Percentiles rank a stretch among this genome's conserved stretches.
Evolutionary conservation across 2,329 filamentous ascomycete species (phyloP).

Genomic region (Aureobasidium musti): DNA sequence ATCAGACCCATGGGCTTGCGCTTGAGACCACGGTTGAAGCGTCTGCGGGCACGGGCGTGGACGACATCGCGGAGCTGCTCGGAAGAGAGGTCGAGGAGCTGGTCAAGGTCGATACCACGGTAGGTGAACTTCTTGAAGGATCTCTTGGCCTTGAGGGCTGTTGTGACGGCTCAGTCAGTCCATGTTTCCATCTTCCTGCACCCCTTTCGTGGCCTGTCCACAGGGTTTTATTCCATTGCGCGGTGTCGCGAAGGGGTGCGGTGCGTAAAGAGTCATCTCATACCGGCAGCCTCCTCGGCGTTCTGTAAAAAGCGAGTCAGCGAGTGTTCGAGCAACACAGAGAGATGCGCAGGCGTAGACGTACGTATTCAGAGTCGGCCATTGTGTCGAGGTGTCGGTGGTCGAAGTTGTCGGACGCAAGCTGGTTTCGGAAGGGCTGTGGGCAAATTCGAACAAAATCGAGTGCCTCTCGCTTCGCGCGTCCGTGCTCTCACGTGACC

Average conservation of each 20-base stretch:
- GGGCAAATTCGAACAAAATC: slow-evolving; percentile 20
- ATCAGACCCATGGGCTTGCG: slow-evolving; percentile 99
- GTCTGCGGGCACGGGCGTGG: slow-evolving; percentile 95
- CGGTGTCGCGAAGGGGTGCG: slow-evolving; percentile 34
- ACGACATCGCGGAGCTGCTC: slow-evolving; percentile 99
- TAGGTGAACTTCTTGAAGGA: slow-evolving; percentile 99
- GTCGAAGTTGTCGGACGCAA: slow-evolving; percentile 32
- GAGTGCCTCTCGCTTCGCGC: slow-evolving; percentile 23
- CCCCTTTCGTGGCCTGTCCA: slow-evolving; percentile 47
- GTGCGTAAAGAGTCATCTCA: slow-evolving; percentile 38
- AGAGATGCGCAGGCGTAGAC: slow-evolving; percentile 48
- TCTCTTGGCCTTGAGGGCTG: slow-evolving; percentile 99
- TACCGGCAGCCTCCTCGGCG: slow-evolving; percentile 91
- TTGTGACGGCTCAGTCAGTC: slow-evolving; percentile 39
- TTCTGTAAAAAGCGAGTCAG: slow-evolving; percentile 61
- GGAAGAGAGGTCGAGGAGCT: slow-evolving; percentile 98
- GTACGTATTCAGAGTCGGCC: slow-evolving; percentile 87
- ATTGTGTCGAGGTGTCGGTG: slow-evolving; percentile 60
- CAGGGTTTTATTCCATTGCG: slow-evolving; percentile 45
- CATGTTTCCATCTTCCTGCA: slow-evolving; percentile 42
- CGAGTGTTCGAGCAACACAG: slow-evolving; percentile 35
- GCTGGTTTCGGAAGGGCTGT: slow-evolving; percentile 12
- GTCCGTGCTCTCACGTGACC: slow-evolving; percentile 20
- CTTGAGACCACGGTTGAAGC: slow-evolving; percentile 99
- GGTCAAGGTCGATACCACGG: slow-evolving; percentile 98